Conservation (phyloP, 805 yeast species). For the Spathaspora gorwiae region DNA sequence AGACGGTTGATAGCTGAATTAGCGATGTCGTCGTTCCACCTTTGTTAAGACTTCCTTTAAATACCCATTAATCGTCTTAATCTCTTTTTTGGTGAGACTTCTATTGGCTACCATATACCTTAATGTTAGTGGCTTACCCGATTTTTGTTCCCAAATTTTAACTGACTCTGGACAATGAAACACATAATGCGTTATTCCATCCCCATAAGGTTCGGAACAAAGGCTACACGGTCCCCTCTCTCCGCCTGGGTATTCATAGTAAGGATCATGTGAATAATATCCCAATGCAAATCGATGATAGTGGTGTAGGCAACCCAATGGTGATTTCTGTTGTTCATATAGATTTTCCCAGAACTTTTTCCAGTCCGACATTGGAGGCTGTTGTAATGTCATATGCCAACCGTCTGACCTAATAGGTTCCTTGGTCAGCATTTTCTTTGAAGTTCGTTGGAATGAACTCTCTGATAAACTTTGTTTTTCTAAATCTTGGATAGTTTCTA, state of each 20-base stretch:
- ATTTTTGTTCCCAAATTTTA: background rate
- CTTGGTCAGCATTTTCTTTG: background rate
- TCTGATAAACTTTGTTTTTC: background rate
- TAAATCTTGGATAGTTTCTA: background rate
- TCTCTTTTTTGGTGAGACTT: background rate
- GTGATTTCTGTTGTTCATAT: background rate
- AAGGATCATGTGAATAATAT: background rate
- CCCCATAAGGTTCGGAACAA: background rate
- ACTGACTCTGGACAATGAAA: background rate
- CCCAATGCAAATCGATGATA: background rate
- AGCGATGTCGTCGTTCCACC: background rate
- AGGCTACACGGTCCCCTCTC: background rate
- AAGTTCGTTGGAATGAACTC: background rate
- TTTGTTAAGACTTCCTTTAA: background rate
- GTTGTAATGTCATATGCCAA: background rate
- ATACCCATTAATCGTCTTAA: background rate
- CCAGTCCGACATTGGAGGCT: background rate
- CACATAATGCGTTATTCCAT: background rate
- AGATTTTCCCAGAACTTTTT: background rate
- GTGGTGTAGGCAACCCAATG: background rate
- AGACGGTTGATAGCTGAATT: background rate
- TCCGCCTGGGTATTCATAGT: background rate
- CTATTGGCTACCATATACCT: background rate
- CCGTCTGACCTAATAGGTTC: background rate
- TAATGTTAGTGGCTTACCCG: background rate